Base-by-base conservation (phyloP, 2,329 filamentous ascomycete genomes). In the Epichloe festucae region DNA sequence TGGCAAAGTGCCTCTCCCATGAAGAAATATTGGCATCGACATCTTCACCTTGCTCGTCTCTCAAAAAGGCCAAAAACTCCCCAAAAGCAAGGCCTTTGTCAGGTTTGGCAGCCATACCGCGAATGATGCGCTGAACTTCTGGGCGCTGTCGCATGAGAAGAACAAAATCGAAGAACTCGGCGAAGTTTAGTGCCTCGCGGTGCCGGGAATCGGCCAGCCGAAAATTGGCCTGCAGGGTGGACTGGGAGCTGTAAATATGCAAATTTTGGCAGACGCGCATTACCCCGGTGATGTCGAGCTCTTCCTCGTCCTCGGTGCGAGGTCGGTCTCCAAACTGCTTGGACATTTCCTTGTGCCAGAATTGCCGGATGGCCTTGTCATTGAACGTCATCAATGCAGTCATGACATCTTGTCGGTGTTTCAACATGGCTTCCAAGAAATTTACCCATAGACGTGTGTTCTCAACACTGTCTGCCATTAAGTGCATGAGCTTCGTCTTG, bases 401-500 rank as follows among this genome's bases (percentile, higher is more conserved):
- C 85, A 97, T 95, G 60, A 93, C 79, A 51, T 90, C 87, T 56
- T 94, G 89, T 51, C 93, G 82, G 63, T 95, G 87, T 59, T 85
- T 85, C 41, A 88, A 85, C 57, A 97, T 85, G 49, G 84, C 81
- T 54, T 95, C 85, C 14, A 98, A 76, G 2, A 89, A 91, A 15
- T 80, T 79, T 1, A 84, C 89, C 93, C 91, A 97, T 27, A 87
- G 74, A 34, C 81, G 74, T 60, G 91, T 85, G 7, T 82, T 79
- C 57, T 82, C 78, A 46, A 82, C 74, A 55, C 85, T 83, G 11
- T 84, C 84, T 27, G 90, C 88, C 52, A 96, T 82, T 49, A 98
- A 76, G 66, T 97, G 89, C 72, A 97, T 81, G 8, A 84, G 84
- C 67, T 96, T 95, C 60, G 82, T 84, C 63, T 89, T 91, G 8